Evolutionary conservation across 805 yeast species (phyloP), one percentile per base, ranked within the genome.

Genomic region (Suhomyces canberraensis): DNA sequence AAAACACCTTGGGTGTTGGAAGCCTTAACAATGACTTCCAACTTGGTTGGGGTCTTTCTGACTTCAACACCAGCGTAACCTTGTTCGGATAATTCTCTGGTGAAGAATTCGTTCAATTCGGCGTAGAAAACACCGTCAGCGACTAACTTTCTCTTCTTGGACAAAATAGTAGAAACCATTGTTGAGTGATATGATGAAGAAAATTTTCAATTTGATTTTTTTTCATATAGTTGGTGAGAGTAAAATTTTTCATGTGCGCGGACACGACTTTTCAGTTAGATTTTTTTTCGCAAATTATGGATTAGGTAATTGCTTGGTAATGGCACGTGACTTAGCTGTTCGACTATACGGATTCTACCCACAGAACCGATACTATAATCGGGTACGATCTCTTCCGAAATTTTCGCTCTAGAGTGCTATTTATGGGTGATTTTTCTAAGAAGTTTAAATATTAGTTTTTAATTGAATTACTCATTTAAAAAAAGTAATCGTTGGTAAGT

Each of bases 41-140:
- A 89, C 82, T 86, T 90, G 79, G 91, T 75, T 73, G 97, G 93
- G 69, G 97, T 88, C 67, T 87, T 86, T 79, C 98, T 87, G 72
- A 93, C 96, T 79, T 93, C 98, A 66, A 93, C 96, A 79, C 98
- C 98, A 64, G 98, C 93, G 83, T 93, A 93, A 71, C 98, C 98
- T 78, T 93, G 96, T 80, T 93, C 98, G 62, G 98, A 96, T 68
- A 93, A 85, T 77, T 93, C 98, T 81, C 98, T 91, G 82, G 97
- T 88, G 89, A 93, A 93, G 93, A 93, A 93, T 80, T 93, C 98
- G 83, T 93, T 93, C 69, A 93, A 79, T 80, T 93, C 98, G 75
- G 98, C 98, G 95, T 84, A 93, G 83, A 93, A 88, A 66, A 93
- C 98, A 87, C 98, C 98, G 82, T 93, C 98, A 75, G 96, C 96